Base-by-base conservation (phyloP, 78 protist species). In the Speleostelium caveatum region DNA sequence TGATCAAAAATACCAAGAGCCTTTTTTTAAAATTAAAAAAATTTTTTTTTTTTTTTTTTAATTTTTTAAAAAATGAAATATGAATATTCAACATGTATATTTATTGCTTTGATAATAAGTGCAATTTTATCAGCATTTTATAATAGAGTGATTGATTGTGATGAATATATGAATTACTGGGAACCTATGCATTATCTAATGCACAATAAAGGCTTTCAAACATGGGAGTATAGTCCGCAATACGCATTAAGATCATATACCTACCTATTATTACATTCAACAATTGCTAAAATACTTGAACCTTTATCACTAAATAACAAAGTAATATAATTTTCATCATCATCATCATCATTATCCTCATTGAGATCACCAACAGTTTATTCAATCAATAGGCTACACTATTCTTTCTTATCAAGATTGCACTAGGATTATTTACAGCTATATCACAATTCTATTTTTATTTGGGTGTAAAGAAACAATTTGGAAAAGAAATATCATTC, bases 121-220 rank as follows among this genome's bases (percentile, higher is more conserved):
- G 12, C 63, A n/a, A 73, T 42, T 10, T 21, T 67, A 36, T 83
- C 90, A 68, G 69, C 90, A 6, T 24, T 69, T 2, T 56, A 66
- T 45, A 87, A 59, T 74, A 83, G 86, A 60, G 71, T 97, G 10
- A 53, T 86, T 2, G 99, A 97, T 80, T 97, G 99, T 71, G 99
- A 98, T 71, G 99, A 98, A 49, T 63, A 83, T 10, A 97, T 87
- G 96, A 98, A 98, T 71, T 98, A 96, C 86, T 97, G 98, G 98
- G 99, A 98, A 77, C 99, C 99, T 10, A 24, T 65, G 17, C 98
- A 97, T 77, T 86, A 72, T 66, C 68, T 96, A 36, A 26, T 96
- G 68, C 59, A 80, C 26, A 97, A 97, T 59, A 3, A 14, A 33
- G 98, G 98, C 0, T 19, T 97, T 39, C 98, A 98, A 88, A 96